Base-by-base conservation (phyloP, 1,139 yeast species). In the Chernovozyma aurita region DNA sequence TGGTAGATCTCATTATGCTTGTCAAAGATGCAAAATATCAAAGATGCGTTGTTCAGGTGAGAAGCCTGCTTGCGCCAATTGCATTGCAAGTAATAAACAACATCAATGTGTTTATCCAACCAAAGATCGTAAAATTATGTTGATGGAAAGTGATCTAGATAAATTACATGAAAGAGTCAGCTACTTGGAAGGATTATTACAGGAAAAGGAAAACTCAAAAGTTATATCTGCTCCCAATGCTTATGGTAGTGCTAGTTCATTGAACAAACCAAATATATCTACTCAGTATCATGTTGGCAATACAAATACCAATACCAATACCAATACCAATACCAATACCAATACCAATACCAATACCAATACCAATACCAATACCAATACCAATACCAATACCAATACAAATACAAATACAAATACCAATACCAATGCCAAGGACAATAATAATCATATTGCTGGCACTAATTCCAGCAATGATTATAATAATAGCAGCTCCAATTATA, bases 81-180 rank as follows among this genome's bases (percentile, higher is more conserved):
- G 73, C 49, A 61, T 57, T 32, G 50, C 53, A 37, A 55, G 57
- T 30, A 55, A 55, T 28, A 63, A 61, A 38, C 60, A 55, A 9
- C 56, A 52, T 30, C 61, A 50, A 7, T 76, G 81, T 44, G 52
- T 57, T 3, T 76, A 76, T 43, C 78, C 78, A 1, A 56, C 59
- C 26, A 63, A 71, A 33, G 78, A 74, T 48, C 55, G 80, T 24
- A 70, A 73, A 47, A 69, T 75, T 26, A 70, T 73, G 32, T 63
- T 75, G 22, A 61, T 71, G 65, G 79, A 73, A 52, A 65, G 74
- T 38, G 79, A 74, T 32, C 52, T 74, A 40, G 57, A 68, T 36
- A 55, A 57, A 32, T 53, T 75, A 18, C 71, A 72, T 43, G 63
- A 59, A 28, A 55, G 66, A 22, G 63, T 73, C n/a, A 56, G 53